Percentiles rank a stretch among this genome's conserved stretches.
Evolutionary conservation across 495 filamentous ascomycete species (phyloP).

Genomic region (Neurospora tetrasperma): DNA sequence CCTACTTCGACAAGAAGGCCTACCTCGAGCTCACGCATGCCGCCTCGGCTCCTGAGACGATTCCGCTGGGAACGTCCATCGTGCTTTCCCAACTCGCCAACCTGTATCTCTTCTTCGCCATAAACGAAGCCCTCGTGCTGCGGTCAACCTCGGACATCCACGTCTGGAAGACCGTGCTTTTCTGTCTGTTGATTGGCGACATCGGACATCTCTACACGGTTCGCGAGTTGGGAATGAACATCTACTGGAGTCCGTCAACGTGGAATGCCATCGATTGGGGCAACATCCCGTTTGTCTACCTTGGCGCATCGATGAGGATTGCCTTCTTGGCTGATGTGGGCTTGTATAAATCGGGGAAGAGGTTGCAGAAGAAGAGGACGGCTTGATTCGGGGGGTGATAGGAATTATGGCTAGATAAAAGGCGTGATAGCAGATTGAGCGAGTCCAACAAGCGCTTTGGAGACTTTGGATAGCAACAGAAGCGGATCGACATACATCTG

Average conservation of each 20-base stretch:
- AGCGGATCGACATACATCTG: neutral
- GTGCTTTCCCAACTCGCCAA: slow-evolving; percentile 54
- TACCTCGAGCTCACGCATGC: slow-evolving; percentile 50
- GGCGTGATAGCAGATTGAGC: neutral
- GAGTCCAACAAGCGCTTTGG: neutral
- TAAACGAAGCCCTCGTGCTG: slow-evolving; percentile 60
- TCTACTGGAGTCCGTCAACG: slow-evolving; percentile 44
- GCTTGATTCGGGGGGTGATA: slow-evolving; percentile 4
- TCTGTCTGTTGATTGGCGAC: slow-evolving; percentile 54
- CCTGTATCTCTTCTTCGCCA: slow-evolving; percentile 53
- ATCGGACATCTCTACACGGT: slow-evolving; percentile 57
- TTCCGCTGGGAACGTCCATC: slow-evolving; percentile 40
- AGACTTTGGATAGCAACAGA: neutral
- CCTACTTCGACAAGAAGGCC: slow-evolving; percentile 41
- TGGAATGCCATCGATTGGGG: slow-evolving; percentile 63
- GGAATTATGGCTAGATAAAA: neutral
- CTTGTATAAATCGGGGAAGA: slow-evolving; percentile 18
- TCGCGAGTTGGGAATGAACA: slow-evolving; percentile 32
- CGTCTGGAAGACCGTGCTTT: slow-evolving; percentile 54
- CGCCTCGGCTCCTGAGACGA: slow-evolving; percentile 28
- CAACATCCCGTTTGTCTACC: slow-evolving; percentile 52
- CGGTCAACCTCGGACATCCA: slow-evolving; percentile 48
- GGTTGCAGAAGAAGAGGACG: slow-evolving; percentile 8
- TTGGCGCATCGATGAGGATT: slow-evolving; percentile 44
- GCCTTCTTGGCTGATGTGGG: slow-evolving; percentile 46